Evolutionary conservation across 2,329 filamentous ascomycete species (phyloP).

Genomic region (Herpotrichia juniperi): DNA sequence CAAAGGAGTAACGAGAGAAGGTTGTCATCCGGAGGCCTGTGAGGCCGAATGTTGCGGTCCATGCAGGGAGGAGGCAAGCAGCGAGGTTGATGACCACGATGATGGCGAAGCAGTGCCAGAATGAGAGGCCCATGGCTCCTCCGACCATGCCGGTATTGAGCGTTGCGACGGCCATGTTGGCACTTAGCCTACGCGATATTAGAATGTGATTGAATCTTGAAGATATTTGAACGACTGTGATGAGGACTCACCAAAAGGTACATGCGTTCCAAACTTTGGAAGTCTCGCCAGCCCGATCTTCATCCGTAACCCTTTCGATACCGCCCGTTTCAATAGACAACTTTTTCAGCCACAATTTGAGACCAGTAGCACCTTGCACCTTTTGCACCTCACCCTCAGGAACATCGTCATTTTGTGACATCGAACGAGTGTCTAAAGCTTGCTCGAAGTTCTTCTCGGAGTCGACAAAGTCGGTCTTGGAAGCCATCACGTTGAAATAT

Average conservation of each 20-base stretch:
- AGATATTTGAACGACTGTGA: too few species aligned
- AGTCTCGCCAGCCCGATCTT: slow-evolving; percentile 22
- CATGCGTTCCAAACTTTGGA: slow-evolving; percentile 33
- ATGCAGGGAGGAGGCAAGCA: slow-evolving; percentile 33
- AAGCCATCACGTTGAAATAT: slow-evolving; percentile 8
- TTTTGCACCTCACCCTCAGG: slow-evolving; percentile 9
- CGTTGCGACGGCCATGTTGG: slow-evolving; percentile 47
- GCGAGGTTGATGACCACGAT: slow-evolving; percentile 42
- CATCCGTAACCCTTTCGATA: slow-evolving; percentile 28
- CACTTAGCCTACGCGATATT: slow-evolving; percentile 34
- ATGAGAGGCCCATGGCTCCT: slow-evolving; percentile 38
- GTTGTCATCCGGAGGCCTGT: slow-evolving; percentile 46
- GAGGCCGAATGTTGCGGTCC: slow-evolving; percentile 39
- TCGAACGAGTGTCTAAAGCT: slow-evolving; percentile 11
- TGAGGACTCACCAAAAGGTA: slow-evolving; percentile 27
- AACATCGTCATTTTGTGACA: slow-evolving; percentile 5
- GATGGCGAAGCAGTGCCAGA: slow-evolving; percentile 47
- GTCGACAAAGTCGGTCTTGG: slow-evolving; percentile 13
- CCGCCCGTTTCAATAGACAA: slow-evolving; percentile 28
- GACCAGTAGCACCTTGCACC: not conserved
- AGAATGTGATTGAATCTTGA: not conserved
- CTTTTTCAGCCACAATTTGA: slow-evolving; percentile 17
- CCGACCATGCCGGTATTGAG: slow-evolving; percentile 42
- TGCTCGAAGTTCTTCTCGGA: slow-evolving; percentile 19
- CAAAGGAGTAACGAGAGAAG: slow-evolving; percentile 46